Conservation (phyloP, 768 basidiomycete species). For the Boletales sp. region DNA sequence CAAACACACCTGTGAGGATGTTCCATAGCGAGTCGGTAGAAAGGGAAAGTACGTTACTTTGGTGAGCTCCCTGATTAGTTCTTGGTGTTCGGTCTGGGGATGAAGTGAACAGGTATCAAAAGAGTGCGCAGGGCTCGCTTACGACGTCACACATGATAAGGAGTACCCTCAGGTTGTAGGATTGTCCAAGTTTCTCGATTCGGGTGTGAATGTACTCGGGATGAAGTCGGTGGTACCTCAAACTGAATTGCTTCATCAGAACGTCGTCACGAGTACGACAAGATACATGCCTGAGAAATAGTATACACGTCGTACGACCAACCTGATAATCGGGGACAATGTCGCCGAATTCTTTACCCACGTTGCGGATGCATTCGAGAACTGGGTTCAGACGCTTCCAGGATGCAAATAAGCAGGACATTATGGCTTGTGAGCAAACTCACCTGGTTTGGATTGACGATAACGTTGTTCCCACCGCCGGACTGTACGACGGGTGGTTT, state of each 20-base stretch:
- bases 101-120: not conserved
- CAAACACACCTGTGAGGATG: constrained; percentile 59
- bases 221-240: constrained; percentile 93
- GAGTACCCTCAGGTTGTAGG: constrained; percentile 81
- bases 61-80: constrained; percentile 88
- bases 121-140: constrained; percentile 28
- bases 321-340: constrained; percentile 95
- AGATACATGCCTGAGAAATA: constrained; percentile 75
- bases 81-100: constrained; percentile 83
- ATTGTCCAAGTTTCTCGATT: constrained; percentile 79
- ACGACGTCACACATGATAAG: constrained; percentile 92
- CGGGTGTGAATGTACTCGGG: constrained; percentile 95
- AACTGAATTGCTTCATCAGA: constrained; percentile 38
- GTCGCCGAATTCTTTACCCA: constrained; percentile 92
- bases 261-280: not conserved
- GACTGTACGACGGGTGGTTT: constrained; percentile 61
- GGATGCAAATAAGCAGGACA: constrained; percentile 1
- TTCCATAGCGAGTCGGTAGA: constrained; percentile 3
- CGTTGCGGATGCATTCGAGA: constrained; percentile 81
- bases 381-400: constrained; percentile 81
- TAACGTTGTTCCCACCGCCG: constrained; percentile 59
- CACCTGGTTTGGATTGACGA: constrained; percentile 62
- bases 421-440: not conserved
- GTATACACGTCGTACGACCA: constrained; percentile 85
- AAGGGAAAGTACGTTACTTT: constrained; percentile 46